These are phyloP conservation scores for Kalmusia sp. DNA, from an alignment of 2,329 filamentous ascomycete genomes.

Conservation along the genomic window DNA sequence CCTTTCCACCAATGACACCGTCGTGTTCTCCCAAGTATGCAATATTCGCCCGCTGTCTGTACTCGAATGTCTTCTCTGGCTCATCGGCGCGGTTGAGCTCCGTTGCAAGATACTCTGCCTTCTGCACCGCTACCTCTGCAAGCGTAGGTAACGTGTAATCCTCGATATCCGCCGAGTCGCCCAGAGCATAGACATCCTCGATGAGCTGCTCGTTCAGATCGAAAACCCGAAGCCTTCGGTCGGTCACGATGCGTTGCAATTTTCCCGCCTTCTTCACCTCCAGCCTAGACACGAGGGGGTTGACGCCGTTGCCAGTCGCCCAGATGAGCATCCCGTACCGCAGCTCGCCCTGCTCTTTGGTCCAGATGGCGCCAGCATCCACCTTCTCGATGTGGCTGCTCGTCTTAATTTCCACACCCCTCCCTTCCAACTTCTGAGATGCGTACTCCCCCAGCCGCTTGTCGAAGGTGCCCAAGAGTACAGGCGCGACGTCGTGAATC, in stretches of 20 bases:
- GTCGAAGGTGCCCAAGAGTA: conserved; percentile 2
- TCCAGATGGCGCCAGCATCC: conserved; percentile 1
- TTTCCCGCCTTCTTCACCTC: conserved; percentile 5
- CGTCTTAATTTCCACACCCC: neutral
- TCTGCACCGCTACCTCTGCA: conserved; percentile 4
- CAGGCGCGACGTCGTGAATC: conserved; percentile 4
- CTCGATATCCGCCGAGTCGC: conserved; percentile 5
- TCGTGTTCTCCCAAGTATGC: conserved; percentile 6
- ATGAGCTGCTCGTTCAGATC: neutral
- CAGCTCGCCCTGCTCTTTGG: neutral
- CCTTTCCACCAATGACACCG: conserved; percentile 1
- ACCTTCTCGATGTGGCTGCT: conserved; percentile 3
- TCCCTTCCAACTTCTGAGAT: neutral
- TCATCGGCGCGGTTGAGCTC: neutral
- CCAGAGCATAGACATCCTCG: neutral
- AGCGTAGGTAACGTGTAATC: conserved; percentile 1
- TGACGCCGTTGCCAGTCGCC: conserved; percentile 2
- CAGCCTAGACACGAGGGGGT: neutral
- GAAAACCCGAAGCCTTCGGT: neutral
- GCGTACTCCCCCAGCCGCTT: conserved; percentile 5
- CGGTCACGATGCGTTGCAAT: conserved; percentile 1
- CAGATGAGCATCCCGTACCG: conserved; percentile 4
- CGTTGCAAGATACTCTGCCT: neutral
- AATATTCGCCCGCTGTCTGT: conserved; percentile 1
- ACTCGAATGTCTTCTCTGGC: neutral